Percentiles rank a stretch among this genome's conserved stretches.
phyloP scores from a whole-genome alignment of 805 yeast genomes.

The Cyberlindnera petersonii region DNA sequence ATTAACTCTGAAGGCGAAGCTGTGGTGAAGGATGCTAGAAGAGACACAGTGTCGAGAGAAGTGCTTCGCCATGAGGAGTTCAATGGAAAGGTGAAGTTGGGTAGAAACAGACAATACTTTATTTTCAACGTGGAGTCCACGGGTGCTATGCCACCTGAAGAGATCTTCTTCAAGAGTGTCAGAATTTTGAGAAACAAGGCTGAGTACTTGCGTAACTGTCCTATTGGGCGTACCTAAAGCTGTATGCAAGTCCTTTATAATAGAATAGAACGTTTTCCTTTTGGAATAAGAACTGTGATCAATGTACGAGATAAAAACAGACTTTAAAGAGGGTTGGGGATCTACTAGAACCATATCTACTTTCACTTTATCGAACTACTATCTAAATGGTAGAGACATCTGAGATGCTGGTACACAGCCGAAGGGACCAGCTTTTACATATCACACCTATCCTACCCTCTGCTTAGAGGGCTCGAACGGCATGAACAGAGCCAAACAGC shows the following conservation, averaged over 20 bases:
- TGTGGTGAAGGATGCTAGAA: slow-evolving; percentile 81
- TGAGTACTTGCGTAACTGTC: slow-evolving; percentile 72
- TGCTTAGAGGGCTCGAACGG: slow-evolving; percentile 45
- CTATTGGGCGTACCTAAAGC: slow-evolving; percentile 53
- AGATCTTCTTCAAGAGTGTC: slow-evolving; percentile 87
- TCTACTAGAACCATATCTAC: no score
- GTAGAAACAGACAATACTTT: slow-evolving; percentile 88
- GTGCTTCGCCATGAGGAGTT: slow-evolving; percentile 92
- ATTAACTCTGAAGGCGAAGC: slow-evolving; percentile 68
- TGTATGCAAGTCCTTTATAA: no score
- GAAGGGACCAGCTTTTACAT: no score
- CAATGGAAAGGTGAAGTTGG: slow-evolving; percentile 81
- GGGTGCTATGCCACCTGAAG: slow-evolving; percentile 97
- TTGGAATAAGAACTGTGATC: no score
- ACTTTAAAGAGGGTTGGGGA: no score
- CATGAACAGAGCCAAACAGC: slow-evolving; percentile 40
- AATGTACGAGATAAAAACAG: no score
- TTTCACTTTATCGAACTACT: no score
- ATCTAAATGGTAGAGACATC: no score
- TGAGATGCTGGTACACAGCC: no score
- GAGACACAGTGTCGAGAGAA: slow-evolving; percentile 95
- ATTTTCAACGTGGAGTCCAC: slow-evolving; percentile 92
- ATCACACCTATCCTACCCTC: slow-evolving; percentile 21
- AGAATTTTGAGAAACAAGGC: slow-evolving; percentile 83
- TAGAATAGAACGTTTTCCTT: no score